Evolutionary conservation across 345 rosid species (phyloP).

Genomic region (Eucalyptus leucophloia): DNA sequence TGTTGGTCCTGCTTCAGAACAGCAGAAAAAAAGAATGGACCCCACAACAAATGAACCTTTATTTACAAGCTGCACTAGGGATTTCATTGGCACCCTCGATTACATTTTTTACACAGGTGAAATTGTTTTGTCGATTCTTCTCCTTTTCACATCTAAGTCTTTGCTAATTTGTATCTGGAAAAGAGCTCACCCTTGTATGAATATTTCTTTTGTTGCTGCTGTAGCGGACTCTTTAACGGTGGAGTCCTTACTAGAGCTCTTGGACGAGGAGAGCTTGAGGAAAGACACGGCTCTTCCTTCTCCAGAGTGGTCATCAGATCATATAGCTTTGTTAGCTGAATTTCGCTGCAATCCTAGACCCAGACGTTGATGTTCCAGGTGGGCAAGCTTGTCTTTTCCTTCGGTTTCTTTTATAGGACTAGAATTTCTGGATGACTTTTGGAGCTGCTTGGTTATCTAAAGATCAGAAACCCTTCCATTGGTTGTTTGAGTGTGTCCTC

Average conservation of each 20-base stretch:
- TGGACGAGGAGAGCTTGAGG: slow-evolving; percentile 93
- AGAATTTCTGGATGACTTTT: neutral
- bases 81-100: slow-evolving; percentile 81
- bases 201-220: neutral
- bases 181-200: neutral
- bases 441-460: neutral
- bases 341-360: slow-evolving; percentile 86
- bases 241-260: slow-evolving; percentile 85
- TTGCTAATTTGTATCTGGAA: neutral
- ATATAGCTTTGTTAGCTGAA: slow-evolving; percentile 86
- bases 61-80: slow-evolving; percentile 91
- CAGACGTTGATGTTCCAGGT: slow-evolving; percentile 59
- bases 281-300: slow-evolving; percentile 99
- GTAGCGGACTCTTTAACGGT: slow-evolving; percentile 88
- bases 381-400: neutral
- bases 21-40: slow-evolving; percentile 86
- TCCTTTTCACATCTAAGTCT: neutral
- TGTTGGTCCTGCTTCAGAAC: slow-evolving; percentile 40
- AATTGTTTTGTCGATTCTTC: neutral
- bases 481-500: neutral
- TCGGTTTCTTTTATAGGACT: neutral
- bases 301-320: slow-evolving; percentile 99
- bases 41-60: slow-evolving; percentile 78
- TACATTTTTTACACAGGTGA: slow-evolving; percentile 97
- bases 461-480: neutral